Base-by-base conservation (phyloP, 192 early-diverging fungal species). In the Backusella circina region DNA sequence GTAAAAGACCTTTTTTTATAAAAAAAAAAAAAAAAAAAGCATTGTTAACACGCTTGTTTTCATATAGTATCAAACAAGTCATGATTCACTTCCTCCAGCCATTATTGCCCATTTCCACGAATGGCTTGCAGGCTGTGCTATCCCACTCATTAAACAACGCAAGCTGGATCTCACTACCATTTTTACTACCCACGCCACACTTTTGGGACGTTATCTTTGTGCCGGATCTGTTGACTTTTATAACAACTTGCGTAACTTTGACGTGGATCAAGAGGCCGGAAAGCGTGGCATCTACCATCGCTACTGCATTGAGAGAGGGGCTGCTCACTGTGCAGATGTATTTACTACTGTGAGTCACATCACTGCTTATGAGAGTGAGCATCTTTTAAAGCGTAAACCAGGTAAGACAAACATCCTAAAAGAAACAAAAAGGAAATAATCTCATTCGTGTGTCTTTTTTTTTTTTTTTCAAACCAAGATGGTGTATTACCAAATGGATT, bases 81-180 rank as follows among this genome's bases (percentile, higher is more conserved):
- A 33, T 12, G 66, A 86, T 67, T 51, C 41, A 18, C 73, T 47
- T 1, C 65, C 36, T 57, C 75, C 82, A 1, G 94, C 94, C 10
- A 86, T 99, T 26, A 96, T 99, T 79, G 96, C 95, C 10, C 97
- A 99, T 82, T 96, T 99, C 85, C 97, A 99, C 83, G 97, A 99
- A 80, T 99, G 97, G 97, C 89, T 94, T 57, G 93, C 96, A 18
- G 94, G 95, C 37, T 93, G 97, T 36, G 95, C 92, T 12, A 91
- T 97, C 7, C 90, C 95, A 10, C 85, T 99, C 16, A 88, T 94
- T 80, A 93, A 93, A 73, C 94, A 96, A 81, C 88, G 96, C 67
- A 84, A 90, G 57, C 83, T 97, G 47, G 93, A 97, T 82, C 85
- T 98, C 61, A 94, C 96, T 15, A 99, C 96, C 5, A 95, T 99